Conservation (phyloP, 345 rosid genomes). For the Combretum micranthum region DNA sequence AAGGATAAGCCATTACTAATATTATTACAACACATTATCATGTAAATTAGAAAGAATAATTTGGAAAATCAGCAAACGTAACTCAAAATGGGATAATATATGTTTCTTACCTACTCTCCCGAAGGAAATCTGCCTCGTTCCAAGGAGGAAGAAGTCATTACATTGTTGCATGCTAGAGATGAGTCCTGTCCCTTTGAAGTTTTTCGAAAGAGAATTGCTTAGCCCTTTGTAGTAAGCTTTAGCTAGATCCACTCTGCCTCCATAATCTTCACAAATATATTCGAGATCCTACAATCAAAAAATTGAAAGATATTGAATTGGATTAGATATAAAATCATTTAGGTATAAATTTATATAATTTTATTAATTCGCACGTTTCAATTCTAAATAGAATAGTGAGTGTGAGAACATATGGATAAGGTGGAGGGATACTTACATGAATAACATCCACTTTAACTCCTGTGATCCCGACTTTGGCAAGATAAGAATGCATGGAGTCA, state of each 20-base stretch:
- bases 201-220: slow-evolving; percentile 53
- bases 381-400: too few species aligned
- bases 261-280: slow-evolving; percentile 60
- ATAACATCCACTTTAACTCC: slow-evolving; percentile 85
- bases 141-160: slow-evolving; percentile 88
- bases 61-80: too few species aligned
- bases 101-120: slow-evolving; percentile 82
- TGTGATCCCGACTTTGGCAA: slow-evolving; percentile 55
- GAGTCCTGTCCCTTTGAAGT: slow-evolving; percentile 69
- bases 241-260: slow-evolving; percentile 79
- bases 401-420: too few species aligned
- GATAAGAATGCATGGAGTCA: slow-evolving; percentile 79
- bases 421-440: slow-evolving; percentile 40
- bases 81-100: too few species aligned
- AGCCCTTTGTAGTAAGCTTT: slow-evolving; percentile 63
- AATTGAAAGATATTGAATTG: too few species aligned
- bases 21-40: too few species aligned
- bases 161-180: slow-evolving; percentile 90
- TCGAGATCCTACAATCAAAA: slow-evolving; percentile 42
- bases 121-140: slow-evolving; percentile 67
- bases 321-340: too few species aligned
- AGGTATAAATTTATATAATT: too few species aligned
- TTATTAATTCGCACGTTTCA: too few species aligned
- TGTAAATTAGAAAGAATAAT: too few species aligned
- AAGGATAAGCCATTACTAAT: too few species aligned